Percentiles rank a stretch among this genome's conserved stretches.
Evolutionary conservation across 1,284 basidiomycete species (phyloP).

Genomic region (Melampsora abietis-canadensis): DNA sequence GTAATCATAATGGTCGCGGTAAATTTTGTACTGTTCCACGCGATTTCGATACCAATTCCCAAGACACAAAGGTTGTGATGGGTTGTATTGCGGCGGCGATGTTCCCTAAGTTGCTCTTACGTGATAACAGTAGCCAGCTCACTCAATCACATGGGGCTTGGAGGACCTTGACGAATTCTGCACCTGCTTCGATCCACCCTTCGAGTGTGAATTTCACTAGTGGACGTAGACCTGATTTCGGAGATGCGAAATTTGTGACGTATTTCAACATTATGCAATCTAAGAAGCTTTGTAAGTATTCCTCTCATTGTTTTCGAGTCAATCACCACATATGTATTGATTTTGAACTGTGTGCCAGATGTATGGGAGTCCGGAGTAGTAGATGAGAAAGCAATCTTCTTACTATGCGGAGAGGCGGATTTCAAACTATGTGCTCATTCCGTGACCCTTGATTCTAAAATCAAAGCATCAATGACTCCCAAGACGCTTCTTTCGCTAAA

Average conservation of each 20-base stretch:
- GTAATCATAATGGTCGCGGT: slow-evolving; percentile 57
- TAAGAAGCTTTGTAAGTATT: slow-evolving; percentile 66
- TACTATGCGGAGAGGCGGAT: slow-evolving; percentile 88
- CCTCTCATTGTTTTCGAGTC: background rate
- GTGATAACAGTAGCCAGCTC: slow-evolving; percentile 58
- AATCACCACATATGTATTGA: no score
- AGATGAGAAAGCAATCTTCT: slow-evolving; percentile 74
- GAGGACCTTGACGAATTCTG: slow-evolving; percentile 83
- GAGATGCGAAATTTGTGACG: slow-evolving; percentile 65
- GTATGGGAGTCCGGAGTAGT: slow-evolving; percentile 95
- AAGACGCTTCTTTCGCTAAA: slow-evolving; percentile 36
- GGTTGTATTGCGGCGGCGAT: slow-evolving; percentile 81
- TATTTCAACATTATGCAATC: slow-evolving; percentile 94
- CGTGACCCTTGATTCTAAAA: slow-evolving; percentile 46
- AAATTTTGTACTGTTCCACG: slow-evolving; percentile 74
- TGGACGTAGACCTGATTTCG: slow-evolving; percentile 62
- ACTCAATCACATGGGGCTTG: slow-evolving; percentile 59
- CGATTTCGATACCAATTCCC: slow-evolving; percentile 69
- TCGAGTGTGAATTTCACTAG: slow-evolving; percentile 79
- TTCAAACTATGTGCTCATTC: slow-evolving; percentile 59
- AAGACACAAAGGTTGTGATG: slow-evolving; percentile 64
- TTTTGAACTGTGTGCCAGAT: slow-evolving; percentile 52
- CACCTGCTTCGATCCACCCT: slow-evolving; percentile 79
- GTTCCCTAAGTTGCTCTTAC: slow-evolving; percentile 81
- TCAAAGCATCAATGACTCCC: slow-evolving; percentile 39